Base-by-base conservation (phyloP, 2,329 filamentous ascomycete genomes). In the Fusarium sp. region DNA sequence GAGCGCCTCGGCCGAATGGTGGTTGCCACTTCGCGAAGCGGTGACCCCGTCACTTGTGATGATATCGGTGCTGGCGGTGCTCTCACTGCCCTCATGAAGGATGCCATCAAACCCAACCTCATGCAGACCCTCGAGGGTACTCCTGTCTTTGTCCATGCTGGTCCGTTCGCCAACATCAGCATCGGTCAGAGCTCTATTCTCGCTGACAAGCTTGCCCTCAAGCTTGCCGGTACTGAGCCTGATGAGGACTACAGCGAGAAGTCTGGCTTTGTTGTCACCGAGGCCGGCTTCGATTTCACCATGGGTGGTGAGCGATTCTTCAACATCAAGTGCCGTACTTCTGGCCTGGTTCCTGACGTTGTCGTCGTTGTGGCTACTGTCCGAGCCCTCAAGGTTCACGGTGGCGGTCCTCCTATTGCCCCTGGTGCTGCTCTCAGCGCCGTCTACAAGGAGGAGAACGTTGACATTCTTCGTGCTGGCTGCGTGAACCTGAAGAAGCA, bases 261-360 rank as follows among this genome's bases (percentile, higher is more conserved):
- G 88, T 91, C 94, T 33, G 97, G 97, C 11, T 98, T 97, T 79
- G 96, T 98, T 24, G 92, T 99, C 41, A 99, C 97, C 2, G 97
- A 99, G 84, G 96, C 97, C 63, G 97, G 97, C 11, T 99, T 99
- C 83, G 97, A 99, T 85, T 99, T 99, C 86, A 98, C 97, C 79
- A 99, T 99, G 97, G 97, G 97, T 75, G 97, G 97, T 73, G 97
- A 99, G 89, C 93, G 97, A 62, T 99, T 99, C 89, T 98, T 99
- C 91, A 98, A 99, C 88, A 98, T 99, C 88, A 99, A 99, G 89
- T 98, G 97, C 86, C 93, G 97, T 70, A 94, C 95, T 11, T 98
- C 96, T 7, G 96, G 96, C 27, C 92, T 99, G 54, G 91, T 95
- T 3, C 97, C 97, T 2, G 97, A 99, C 80, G 94, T 95, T 2